Conservation (phyloP, 2,329 filamentous ascomycete species). For the Fusarium sp. region DNA sequence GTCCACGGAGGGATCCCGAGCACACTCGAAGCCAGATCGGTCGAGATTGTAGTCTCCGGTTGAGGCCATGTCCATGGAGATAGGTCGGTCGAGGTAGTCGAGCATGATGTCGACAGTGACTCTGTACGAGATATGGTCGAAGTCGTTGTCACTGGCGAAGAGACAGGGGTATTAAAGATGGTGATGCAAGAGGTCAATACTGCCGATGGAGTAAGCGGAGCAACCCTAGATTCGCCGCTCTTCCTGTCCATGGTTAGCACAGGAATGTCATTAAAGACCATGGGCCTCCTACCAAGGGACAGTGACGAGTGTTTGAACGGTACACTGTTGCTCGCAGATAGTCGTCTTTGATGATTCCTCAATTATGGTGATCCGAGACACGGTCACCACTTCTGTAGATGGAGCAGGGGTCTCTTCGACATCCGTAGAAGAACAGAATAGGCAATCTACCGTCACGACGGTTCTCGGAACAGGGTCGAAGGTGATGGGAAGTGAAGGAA, state of each 20-base stretch:
- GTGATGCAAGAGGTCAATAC: conserved; percentile 36
- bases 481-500: conserved; percentile 13
- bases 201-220: conserved; percentile 9
- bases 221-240: conserved; percentile 17
- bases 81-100: conserved; percentile 1
- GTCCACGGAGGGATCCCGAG: conserved; percentile 10
- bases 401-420: not conserved
- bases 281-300: conserved; percentile 26
- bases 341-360: conserved; percentile 24
- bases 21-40: conserved; percentile 10
- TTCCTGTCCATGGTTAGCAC: conserved; percentile 20
- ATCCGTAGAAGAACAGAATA: conserved; percentile 25
- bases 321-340: conserved; percentile 34
- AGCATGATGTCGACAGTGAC: conserved; percentile 10
- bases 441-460: conserved; percentile 30
- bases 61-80: conserved; percentile 18
- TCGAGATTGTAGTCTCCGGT: conserved; percentile 7
- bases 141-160: conserved; percentile 6
- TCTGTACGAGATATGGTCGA: not conserved
- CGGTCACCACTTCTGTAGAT: not conserved
- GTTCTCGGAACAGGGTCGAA: conserved; percentile 12
- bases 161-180: conserved; percentile 20
- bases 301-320: conserved; percentile 34
- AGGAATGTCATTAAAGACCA: not conserved
- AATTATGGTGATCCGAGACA: not conserved